Conservation (phyloP, 108 stramenopile species). For the Nannochloropsis granulata region DNA sequence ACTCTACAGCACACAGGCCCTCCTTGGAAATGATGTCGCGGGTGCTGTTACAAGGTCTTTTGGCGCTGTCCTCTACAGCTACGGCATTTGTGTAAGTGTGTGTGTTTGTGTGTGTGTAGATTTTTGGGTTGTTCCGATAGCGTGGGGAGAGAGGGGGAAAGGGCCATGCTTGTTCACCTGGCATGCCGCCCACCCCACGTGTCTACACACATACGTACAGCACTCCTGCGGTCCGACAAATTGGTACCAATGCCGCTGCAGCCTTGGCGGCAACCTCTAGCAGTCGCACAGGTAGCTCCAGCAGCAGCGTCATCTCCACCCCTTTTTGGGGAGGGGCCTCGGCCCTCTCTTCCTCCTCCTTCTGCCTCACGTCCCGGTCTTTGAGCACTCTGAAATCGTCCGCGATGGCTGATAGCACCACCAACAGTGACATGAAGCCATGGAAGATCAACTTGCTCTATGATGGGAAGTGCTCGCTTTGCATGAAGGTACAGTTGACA, state of each 20-base stretch:
- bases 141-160: not conserved
- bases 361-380: not conserved
- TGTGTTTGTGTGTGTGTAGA: not conserved
- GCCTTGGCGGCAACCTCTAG: too few species aligned
- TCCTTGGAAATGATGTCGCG: not conserved
- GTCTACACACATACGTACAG: too few species aligned
- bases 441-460: not conserved
- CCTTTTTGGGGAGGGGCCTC: too few species aligned
- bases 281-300: too few species aligned
- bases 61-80: not conserved
- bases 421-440: not conserved
- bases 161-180: not conserved
- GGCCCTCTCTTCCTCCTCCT: too few species aligned
- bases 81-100: not conserved
- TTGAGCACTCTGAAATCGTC: not conserved
- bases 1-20: too few species aligned
- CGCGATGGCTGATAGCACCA: not conserved
- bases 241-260: too few species aligned
- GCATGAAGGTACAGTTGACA: not conserved
- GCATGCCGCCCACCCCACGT: not conserved
- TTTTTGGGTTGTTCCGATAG: not conserved
- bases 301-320: too few species aligned
- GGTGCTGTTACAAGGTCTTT: not conserved
- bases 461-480: not conserved
- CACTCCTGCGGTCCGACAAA: too few species aligned